Evolutionary conservation across 257 asterid species (phyloP).

Genomic region (Avicennia marina): DNA sequence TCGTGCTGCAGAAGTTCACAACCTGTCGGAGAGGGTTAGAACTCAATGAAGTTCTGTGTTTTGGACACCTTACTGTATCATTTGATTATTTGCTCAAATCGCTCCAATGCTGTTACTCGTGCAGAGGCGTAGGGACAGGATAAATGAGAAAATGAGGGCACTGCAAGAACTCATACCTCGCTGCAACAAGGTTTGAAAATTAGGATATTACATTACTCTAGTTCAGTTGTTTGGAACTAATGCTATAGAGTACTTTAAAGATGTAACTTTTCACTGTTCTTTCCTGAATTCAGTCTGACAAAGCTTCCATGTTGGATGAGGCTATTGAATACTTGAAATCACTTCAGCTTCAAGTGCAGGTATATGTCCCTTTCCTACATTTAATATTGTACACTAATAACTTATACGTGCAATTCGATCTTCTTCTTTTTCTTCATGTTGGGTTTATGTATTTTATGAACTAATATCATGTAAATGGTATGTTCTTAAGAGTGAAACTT

Average conservation of each 20-base stretch:
- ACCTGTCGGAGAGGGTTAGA: constrained; percentile 64
- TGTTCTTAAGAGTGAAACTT: too few relatives aligned
- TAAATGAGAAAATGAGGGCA: constrained; percentile 80
- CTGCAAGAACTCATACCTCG: constrained; percentile 81
- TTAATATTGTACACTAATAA: background rate
- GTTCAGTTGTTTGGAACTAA: background rate
- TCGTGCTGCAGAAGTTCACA: constrained; percentile 85
- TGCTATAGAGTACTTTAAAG: too few relatives aligned
- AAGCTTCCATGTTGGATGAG: constrained; percentile 86
- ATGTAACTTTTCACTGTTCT: constrained; percentile 9
- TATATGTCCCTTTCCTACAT: constrained; percentile 8
- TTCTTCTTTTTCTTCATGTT: background rate
- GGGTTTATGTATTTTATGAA: background rate
- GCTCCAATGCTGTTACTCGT: constrained; percentile 3
- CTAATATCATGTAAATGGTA: too few relatives aligned
- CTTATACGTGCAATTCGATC: background rate
- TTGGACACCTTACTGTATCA: background rate
- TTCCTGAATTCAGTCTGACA: constrained; percentile 51
- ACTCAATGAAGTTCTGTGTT: background rate
- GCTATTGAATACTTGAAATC: constrained; percentile 84
- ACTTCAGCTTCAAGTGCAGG: constrained; percentile 85
- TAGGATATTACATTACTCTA: background rate
- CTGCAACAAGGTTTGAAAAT: constrained; percentile 68
- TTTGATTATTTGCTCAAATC: constrained; percentile 1
- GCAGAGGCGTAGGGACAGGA: constrained; percentile 87